These are phyloP conservation scores for Dipteronia dyeriana DNA, from an alignment of 345 rosid species.

Conservation along the genomic window DNA sequence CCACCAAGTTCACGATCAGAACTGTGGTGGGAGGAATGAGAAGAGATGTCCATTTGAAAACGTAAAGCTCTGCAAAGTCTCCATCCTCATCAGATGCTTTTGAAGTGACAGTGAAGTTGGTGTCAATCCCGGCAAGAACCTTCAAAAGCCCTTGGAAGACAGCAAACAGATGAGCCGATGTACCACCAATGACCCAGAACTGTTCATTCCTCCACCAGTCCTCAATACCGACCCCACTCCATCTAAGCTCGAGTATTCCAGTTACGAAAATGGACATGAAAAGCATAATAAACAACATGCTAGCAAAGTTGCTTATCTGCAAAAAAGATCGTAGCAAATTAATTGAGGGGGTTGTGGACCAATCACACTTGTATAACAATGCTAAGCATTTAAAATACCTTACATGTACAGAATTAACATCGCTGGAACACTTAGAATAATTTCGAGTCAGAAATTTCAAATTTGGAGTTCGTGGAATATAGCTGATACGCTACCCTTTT, in stretches of 20 bases:
- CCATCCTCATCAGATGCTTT: slow-evolving; percentile 96
- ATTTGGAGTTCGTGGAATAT: neutral
- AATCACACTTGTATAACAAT: neutral
- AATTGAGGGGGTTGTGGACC: neutral
- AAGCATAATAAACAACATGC: slow-evolving; percentile 98
- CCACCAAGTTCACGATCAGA: slow-evolving; percentile 80
- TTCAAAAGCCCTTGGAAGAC: slow-evolving; percentile 98
- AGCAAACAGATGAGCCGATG: slow-evolving; percentile 97
- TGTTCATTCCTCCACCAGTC: slow-evolving; percentile 99
- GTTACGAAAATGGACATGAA: slow-evolving; percentile 82
- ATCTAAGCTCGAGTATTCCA: slow-evolving; percentile 90
- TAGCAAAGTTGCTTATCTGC: slow-evolving; percentile 98
- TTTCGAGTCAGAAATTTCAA: neutral
- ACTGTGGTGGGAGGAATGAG: slow-evolving; percentile 98
- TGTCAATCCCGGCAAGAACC: slow-evolving; percentile 96
- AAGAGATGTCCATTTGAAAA: slow-evolving; percentile 98
- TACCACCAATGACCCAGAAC: slow-evolving; percentile 99
- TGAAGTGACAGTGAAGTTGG: slow-evolving; percentile 97
- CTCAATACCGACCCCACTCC: slow-evolving; percentile 95
- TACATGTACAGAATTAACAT: neutral
- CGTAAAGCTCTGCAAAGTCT: slow-evolving; percentile 90
- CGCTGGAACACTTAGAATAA: neutral
- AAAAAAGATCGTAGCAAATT: slow-evolving; percentile 16
- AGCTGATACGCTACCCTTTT: neutral
- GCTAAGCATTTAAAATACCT: neutral